Base-by-base conservation (phyloP, 2,329 filamentous ascomycete genomes). In the Emericellopsis cladophorae region DNA sequence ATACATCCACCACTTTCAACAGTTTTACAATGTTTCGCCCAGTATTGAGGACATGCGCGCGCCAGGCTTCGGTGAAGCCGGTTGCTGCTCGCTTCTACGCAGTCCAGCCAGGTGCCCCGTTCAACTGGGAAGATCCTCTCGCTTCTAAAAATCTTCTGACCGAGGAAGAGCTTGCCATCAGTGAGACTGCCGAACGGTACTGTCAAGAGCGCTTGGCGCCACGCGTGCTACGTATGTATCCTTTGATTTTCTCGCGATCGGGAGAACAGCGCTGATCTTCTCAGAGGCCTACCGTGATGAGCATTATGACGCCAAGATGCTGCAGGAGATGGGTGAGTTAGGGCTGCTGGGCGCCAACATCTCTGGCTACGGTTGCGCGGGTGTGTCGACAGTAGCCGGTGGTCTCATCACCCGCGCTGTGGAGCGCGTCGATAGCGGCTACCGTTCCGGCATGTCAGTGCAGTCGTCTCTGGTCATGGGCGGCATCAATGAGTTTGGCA, bases 391-490 rank as follows among this genome's bases (percentile, higher is more conserved):
- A 41, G 86, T 95, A 36, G 88, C 88, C 8, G 83, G 82, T n/a
- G 88, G 87, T 18, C 67, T 95, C 47, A 94, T 95, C 59, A 93
- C 86, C 16, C 78, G 87, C 55, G 88, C 89, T 47, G 86, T 95
- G 15, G 88, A 95, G 63, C 76, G 87, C 43, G 85, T 95, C 23
- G 88, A 95, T 57, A 92, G 85, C 45, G 89, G 88, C 38, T 95
- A 94, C 62, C 77, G 89, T 44, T 93, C 86, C 38, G 88, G 84
- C 48, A 93, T 94, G 82, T 93, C 86, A 7, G 89, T 95, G 16
- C 88, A 95, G 60, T 90, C 84, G 45, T 92, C 88, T 1, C 68
- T 95, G n/a, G 84, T 82, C 18, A 95, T 95, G 89, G 88, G 87
- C 18, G 86, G 84, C 22, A 95, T 95, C 52, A 70, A 89, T 58